These are phyloP conservation scores for Rhynchosporium agropyri DNA, from an alignment of 2,329 filamentous ascomycete genomes.

Conservation along the genomic window DNA sequence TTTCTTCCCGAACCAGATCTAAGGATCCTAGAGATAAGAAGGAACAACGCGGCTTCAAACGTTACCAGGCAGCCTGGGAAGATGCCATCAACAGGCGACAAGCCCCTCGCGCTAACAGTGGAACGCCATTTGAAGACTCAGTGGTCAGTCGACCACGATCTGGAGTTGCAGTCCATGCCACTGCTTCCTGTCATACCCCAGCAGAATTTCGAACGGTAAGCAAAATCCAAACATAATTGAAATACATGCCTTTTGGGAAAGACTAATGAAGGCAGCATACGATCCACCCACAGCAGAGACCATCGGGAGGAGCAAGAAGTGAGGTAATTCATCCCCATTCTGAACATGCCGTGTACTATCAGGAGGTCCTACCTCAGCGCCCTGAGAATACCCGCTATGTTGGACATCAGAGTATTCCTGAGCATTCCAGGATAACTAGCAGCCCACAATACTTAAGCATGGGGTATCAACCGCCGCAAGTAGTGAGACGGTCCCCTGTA, in stretches of 20 bases:
- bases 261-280: slow-evolving; percentile 33
- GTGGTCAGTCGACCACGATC: slow-evolving; percentile 4
- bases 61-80: slow-evolving; percentile 44
- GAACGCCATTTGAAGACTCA: slow-evolving; percentile 1
- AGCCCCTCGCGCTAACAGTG: slow-evolving; percentile 1
- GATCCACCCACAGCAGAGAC: slow-evolving; percentile 29
- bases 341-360: slow-evolving; percentile 33
- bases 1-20: slow-evolving; percentile 32
- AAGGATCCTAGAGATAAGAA: slow-evolving; percentile 32
- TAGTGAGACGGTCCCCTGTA: slow-evolving; percentile 37
- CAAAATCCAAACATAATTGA: background rate
- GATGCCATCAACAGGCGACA: slow-evolving; percentile 39
- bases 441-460: slow-evolving; percentile 23
- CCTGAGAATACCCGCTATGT: background rate
- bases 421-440: slow-evolving; percentile 22
- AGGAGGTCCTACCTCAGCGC: slow-evolving; percentile 25
- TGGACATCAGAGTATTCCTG: slow-evolving; percentile 28
- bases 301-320: slow-evolving; percentile 28
- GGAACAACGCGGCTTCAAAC: slow-evolving; percentile 40
- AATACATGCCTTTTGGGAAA: slow-evolving; percentile 10
- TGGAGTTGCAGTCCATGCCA: background rate
- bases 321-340: slow-evolving; percentile 36
- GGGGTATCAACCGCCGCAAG: slow-evolving; percentile 37
- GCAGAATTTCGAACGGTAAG: slow-evolving; percentile 21
- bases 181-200: background rate